Percentiles rank a stretch among this genome's conserved stretches.
Conservation (phyloP, 1,139 yeast species). For the Saccharomyces pastorianus region DNA sequence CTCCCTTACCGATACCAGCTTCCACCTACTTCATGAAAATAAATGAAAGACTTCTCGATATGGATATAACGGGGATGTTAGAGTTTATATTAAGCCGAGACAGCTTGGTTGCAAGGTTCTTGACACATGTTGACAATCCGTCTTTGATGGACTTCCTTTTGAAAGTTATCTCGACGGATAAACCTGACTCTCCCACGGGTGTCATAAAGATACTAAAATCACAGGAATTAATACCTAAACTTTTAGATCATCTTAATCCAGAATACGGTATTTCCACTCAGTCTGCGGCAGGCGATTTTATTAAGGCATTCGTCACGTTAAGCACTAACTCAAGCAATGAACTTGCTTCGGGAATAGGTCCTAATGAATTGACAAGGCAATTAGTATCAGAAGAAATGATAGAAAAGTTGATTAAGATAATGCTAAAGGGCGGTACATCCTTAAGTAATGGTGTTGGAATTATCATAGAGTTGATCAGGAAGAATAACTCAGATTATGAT, state of each 20-base stretch:
- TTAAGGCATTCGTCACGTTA: conserved; percentile 85
- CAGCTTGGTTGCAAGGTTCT: conserved; percentile 44
- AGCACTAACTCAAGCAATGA: conserved; percentile 79
- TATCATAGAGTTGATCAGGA: conserved; percentile 86
- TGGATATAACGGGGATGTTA: conserved; percentile 78
- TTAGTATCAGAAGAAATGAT: conserved; percentile 69
- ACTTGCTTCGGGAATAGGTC: conserved; percentile 79
- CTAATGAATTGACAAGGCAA: conserved; percentile 88
- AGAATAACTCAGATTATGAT: conserved; percentile 93
- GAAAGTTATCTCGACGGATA: conserved; percentile 55
- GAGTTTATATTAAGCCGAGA: conserved; percentile 46
- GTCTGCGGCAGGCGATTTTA: conserved; percentile 88
- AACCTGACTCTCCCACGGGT: conserved; percentile 56
- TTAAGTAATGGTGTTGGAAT: conserved; percentile 93
- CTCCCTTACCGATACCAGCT: conserved; percentile 61
- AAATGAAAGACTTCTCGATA: conserved; percentile 83
- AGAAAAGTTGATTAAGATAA: conserved; percentile 55
- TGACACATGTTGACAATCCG: conserved; percentile 49
- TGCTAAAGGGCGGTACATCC: conserved; percentile 87
- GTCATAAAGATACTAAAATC: conserved; percentile 45
- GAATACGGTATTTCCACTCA: conserved; percentile 57
- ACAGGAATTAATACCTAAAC: conserved; percentile 45
- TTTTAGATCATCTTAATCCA: conserved; percentile 45
- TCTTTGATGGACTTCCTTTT: conserved; percentile 67
- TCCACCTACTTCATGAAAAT: conserved; percentile 89